Percentiles rank a stretch among this genome's conserved stretches.
These are phyloP conservation scores for Annulohypoxylon bovei DNA, from an alignment of 495 filamentous ascomycete genomes.

Conservation along the genomic window DNA sequence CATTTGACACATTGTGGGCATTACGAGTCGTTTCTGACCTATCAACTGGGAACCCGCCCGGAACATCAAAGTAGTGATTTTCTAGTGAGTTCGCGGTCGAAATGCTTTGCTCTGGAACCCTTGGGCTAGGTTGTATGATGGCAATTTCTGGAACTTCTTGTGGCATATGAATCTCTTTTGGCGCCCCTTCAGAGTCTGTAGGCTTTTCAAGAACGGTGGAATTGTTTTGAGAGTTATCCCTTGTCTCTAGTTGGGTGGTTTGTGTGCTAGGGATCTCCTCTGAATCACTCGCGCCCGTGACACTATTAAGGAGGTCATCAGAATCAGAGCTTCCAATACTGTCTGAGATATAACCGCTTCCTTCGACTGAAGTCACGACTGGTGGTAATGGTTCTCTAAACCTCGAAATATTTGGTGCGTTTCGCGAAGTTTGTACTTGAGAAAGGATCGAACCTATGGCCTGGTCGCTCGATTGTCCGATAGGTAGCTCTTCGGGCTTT, in stretches of 20 bases:
- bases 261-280: slow-evolving; percentile 43
- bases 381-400: slow-evolving; percentile 70
- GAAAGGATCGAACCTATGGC: slow-evolving; percentile 68
- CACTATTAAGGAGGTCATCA: slow-evolving; percentile 29
- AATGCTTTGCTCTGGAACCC: slow-evolving; percentile 10
- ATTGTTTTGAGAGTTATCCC: slow-evolving; percentile 13
- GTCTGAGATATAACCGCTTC: slow-evolving; percentile 65
- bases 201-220: slow-evolving; percentile 18
- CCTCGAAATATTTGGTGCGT: slow-evolving; percentile 57
- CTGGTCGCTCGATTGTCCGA: slow-evolving; percentile 70
- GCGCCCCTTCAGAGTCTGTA: background rate
- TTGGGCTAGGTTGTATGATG: slow-evolving; percentile 51
- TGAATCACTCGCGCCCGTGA: slow-evolving; percentile 25
- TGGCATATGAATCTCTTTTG: background rate
- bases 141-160: slow-evolving; percentile 47
- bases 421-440: slow-evolving; percentile 58
- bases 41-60: slow-evolving; percentile 57
- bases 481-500: slow-evolving; percentile 38
- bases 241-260: slow-evolving; percentile 24
- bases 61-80: slow-evolving; percentile 50
- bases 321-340: slow-evolving; percentile 43
- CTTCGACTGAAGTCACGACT: slow-evolving; percentile 72
- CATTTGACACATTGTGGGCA: background rate
- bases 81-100: slow-evolving; percentile 13
- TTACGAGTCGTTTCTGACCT: slow-evolving; percentile 40